Evolutionary conservation across 495 filamentous ascomycete genomes (phyloP), one percentile per base, ranked within the genome.

Genomic region (Neurospora intermedia): DNA sequence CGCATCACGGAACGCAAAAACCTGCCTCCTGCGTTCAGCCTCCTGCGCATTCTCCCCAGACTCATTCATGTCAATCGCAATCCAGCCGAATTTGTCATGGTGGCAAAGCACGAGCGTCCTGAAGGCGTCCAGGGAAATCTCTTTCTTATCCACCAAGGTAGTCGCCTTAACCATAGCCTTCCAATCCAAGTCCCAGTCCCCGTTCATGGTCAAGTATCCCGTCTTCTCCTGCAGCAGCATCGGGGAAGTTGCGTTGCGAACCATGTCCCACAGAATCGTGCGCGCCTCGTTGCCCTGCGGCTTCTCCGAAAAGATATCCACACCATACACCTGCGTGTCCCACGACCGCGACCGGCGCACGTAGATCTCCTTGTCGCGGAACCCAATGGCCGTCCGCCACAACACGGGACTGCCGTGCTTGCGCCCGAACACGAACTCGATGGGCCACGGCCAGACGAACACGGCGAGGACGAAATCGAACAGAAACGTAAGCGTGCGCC

Each of bases 131-230:
- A 86, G 73, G 23, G 86, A 76, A 1, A 86, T 76, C 72, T 86
- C 82, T 72, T 88, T 87, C 77, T 85, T 85, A 72, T 90, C 88
- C 20, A 93, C 86, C 77, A 94, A 77, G 40, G 81, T 82, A 35
- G 90, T 89, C 2, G 91, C 91, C 42, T 82, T 79, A 43, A 92
- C 83, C 92, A 97, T 96, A 35, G 85, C 87, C 23, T 79, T 80
- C 84, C 93, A 96, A 78, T 95, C 92, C 72, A 96, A 82, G 79
- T 94, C 91, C 91, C 92, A 97, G 72, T 91, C 88, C 72, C 85
- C 87, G 75, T 92, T 91, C 80, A 94, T 89, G 71, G 94, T 89
- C 73, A 93, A 79, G 76, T 94, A 94, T 2, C 92, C 93, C 31
- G 93, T 94, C 83, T 92, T 94, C 73, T 84, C 82, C 75, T 82